These are phyloP conservation scores for Cokeromyces recurvatus DNA, from an alignment of 371 early-diverging fungal species.

Conservation along the genomic window DNA sequence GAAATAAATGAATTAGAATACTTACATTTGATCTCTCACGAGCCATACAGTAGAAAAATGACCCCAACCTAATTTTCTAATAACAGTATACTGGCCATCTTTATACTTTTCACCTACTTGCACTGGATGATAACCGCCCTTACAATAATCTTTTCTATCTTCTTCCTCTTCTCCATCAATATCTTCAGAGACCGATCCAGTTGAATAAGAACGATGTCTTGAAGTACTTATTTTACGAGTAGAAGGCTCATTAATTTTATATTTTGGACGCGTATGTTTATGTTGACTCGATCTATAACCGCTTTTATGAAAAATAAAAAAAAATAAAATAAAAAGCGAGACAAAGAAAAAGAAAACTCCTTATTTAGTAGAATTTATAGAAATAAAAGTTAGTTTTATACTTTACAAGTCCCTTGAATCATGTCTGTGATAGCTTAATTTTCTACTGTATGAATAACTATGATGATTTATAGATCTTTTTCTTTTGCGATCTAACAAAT, in stretches of 20 bases:
- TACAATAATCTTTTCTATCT: conserved; percentile 84
- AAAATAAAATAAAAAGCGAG: too few relatives aligned
- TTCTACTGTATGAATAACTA: conserved; percentile 4
- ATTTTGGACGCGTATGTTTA: not conserved
- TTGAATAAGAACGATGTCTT: conserved; percentile 8
- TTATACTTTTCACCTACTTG: conserved; percentile 81
- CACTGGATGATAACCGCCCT: conserved; percentile 95
- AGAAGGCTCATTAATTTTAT: conserved; percentile 3
- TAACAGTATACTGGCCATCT: conserved; percentile 73
- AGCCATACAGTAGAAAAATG: conserved; percentile 99
- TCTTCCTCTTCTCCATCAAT: conserved; percentile 55
- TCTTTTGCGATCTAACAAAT: conserved; percentile 9
- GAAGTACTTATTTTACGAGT: conserved; percentile 1
- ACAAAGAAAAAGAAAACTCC: too few relatives aligned
- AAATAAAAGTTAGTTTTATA: not conserved
- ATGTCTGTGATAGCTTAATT: conserved; percentile 2
- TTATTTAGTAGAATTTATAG: not conserved
- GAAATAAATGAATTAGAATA: not conserved
- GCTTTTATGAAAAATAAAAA: not conserved
- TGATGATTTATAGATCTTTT: conserved; percentile 6
- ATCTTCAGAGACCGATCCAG: conserved; percentile 11
- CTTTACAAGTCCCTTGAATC: conserved; percentile 8
- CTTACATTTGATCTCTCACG: conserved; percentile 71
- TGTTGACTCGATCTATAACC: not conserved
- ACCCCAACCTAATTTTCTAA: conserved; percentile 98